Percentiles rank a stretch among this genome's conserved stretches.
These are phyloP conservation scores for Metschnikowia shivogae DNA, from an alignment of 805 yeast genomes.

Conservation along the genomic window DNA sequence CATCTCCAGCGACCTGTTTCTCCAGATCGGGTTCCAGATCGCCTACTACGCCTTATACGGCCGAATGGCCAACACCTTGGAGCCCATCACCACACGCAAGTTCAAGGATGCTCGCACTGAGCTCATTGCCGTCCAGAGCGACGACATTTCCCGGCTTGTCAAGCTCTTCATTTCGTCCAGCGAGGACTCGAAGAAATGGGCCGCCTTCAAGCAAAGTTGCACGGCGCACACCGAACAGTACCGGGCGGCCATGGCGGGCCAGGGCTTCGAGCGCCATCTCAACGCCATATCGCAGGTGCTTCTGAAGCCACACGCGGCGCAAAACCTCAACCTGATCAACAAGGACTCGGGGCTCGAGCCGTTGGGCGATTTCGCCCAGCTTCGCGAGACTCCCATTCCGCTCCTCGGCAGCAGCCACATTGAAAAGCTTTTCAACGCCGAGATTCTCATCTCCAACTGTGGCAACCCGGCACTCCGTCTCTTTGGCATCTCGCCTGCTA, in stretches of 20 bases:
- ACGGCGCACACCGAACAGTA: conserved; percentile 47
- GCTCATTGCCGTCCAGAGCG: conserved; percentile 61
- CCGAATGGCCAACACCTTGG: conserved; percentile 44
- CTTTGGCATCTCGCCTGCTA: conserved; percentile 90
- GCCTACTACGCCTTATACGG: conserved; percentile 56
- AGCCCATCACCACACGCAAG: conserved; percentile 63
- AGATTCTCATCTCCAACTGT: conserved; percentile 54
- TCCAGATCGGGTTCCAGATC: conserved; percentile 51
- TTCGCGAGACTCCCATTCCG: conserved; percentile 20
- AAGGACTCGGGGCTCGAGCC: conserved; percentile 18
- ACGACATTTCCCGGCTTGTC: conserved; percentile 45
- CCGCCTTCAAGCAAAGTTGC: conserved; percentile 48
- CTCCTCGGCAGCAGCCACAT: conserved; percentile 31
- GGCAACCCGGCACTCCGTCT: conserved; percentile 85
- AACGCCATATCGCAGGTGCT: conserved; percentile 58
- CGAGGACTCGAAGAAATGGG: conserved; percentile 45
- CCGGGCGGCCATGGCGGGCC: conserved; percentile 52
- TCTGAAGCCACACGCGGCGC: conserved; percentile 38
- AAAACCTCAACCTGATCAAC: conserved; percentile 41
- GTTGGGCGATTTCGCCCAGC: conserved; percentile 9
- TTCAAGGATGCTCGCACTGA: conserved; percentile 70
- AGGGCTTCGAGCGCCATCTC: conserved; percentile 71
- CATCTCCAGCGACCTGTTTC: conserved; percentile 46
- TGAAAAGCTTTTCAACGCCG: conserved; percentile 34
- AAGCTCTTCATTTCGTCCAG: conserved; percentile 62